Evolutionary conservation across 495 filamentous ascomycete genomes (phyloP), one percentile per base, ranked within the genome.

Genomic region (Apodospora peruviana): DNA sequence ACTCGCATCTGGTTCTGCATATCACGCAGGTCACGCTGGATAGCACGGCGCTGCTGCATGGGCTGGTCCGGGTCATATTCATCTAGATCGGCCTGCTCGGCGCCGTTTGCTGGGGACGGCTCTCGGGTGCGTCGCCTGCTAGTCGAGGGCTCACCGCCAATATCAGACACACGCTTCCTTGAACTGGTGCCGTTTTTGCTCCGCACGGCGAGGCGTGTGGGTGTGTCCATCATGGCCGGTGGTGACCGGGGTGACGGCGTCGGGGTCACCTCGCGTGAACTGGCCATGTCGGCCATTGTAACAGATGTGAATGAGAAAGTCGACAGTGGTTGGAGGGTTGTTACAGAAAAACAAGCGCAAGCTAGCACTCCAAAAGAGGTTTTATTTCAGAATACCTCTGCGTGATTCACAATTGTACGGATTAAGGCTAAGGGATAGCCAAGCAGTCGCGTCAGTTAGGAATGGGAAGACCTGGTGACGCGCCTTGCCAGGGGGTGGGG

Each of bases 1-100:
- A 90, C 89, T 71, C 82, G 69, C 35, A 96, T 66, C 9, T 85
- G 75, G 17, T 78, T 72, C 3, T 80, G 68, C 23, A 94, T 71
- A 45, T 86, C 80, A 52, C 93, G 77, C 18, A 87, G 72, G 0
- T 70, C 78, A 45, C 80, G 81, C 22, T 89, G 81, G 19, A 95
- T 61, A 32, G 74, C 61, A 37, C 91, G 74, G 22, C 91, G 78
- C 62, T 91, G 81, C n/a, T 84, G 81, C 32, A 84, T 76, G 51
- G 88, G 79, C 59, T 99, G 93, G 56, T 95, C 83, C 0, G 93
- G 93, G 52, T 99, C 89, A 60, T 94, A 99, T 5, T 67, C 64
- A 51, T 73, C 84, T 46, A 48, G 22, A n/a, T 61, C 60, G 45
- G 40, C 46, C 2, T 38, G 24, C 18, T 27, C 45, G 10, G 48